A percentile compares a stretch with the other conserved stretches of the same genome.
phyloP scores from a whole-genome alignment of 1,284 basidiomycete species.

The Pholiota adiposa region DNA sequence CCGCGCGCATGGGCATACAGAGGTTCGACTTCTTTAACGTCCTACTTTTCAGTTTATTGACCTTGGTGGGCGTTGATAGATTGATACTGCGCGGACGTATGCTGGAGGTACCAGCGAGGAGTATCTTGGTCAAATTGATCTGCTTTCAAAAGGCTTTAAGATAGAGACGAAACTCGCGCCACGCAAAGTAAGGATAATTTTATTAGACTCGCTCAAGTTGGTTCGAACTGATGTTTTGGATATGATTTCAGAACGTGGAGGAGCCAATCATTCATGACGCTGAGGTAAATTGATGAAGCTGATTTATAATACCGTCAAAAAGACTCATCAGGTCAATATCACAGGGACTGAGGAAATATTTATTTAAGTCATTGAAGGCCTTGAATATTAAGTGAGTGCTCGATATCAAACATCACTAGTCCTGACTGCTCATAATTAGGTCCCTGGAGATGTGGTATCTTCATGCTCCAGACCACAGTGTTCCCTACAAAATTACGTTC shows the following conservation, averaged over 20 bases:
- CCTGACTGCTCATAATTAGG: constrained; percentile 12
- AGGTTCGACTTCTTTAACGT: constrained; percentile 25
- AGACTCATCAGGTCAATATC: neutral
- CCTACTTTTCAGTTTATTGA: no score
- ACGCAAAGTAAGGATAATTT: constrained; percentile 13
- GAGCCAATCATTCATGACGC: constrained; percentile 15
- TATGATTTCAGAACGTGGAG: neutral
- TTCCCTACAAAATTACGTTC: constrained; percentile 53
- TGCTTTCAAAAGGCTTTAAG: constrained; percentile 41
- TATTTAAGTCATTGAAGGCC: constrained; percentile 48
- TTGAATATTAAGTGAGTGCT: constrained; percentile 48
- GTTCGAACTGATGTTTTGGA: neutral
- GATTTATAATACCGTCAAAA: neutral
- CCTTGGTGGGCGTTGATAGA: constrained; percentile 32
- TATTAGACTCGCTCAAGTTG: neutral
- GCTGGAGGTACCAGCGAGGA: constrained; percentile 52
- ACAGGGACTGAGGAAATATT: constrained; percentile 45
- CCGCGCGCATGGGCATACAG: constrained; percentile 58
- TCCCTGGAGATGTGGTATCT: constrained; percentile 47
- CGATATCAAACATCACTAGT: neutral
- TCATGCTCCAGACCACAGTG: constrained; percentile 54
- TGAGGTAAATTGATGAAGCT: constrained; percentile 4
- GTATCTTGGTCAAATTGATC: constrained; percentile 44
- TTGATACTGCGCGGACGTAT: constrained; percentile 61
- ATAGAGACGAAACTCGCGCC: constrained; percentile 51